Evolutionary conservation across 140 eudicot species (phyloP).

Genomic region (Flaveria floridana): DNA sequence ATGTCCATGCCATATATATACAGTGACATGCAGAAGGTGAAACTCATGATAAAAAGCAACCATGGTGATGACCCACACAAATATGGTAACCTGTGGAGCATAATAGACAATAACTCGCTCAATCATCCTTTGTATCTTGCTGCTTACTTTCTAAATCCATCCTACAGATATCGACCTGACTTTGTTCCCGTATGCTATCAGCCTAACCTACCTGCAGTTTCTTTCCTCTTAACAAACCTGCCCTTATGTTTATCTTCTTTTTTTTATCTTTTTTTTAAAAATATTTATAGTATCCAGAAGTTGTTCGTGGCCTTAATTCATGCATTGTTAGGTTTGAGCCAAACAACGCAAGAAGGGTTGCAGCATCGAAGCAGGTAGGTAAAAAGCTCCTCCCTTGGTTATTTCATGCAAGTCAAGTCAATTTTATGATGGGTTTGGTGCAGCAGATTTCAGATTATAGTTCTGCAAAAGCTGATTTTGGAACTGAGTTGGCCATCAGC

Average conservation of each 20-base stretch:
- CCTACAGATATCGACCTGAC: conserved; percentile 85
- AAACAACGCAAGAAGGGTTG: conserved; percentile 68
- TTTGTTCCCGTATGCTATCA: conserved; percentile 55
- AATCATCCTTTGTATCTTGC: conserved; percentile 90
- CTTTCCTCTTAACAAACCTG: not conserved
- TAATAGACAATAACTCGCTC: conserved; percentile 63
- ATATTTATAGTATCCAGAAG: conserved; percentile 71
- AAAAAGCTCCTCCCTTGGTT: not conserved
- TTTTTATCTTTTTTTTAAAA: not conserved
- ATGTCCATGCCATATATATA: conserved; percentile 82
- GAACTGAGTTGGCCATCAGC: conserved; percentile 91
- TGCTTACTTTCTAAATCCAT: conserved; percentile 88
- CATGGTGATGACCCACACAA: conserved; percentile 82
- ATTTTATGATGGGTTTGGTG: conserved; percentile 17
- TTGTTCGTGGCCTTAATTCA: conserved; percentile 89
- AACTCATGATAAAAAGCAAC: conserved; percentile 67
- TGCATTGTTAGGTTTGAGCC: conserved; percentile 87
- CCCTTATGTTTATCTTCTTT: conserved; percentile 25
- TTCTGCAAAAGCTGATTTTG: conserved; percentile 98
- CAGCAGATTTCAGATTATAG: conserved; percentile 84
- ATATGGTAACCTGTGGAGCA: conserved; percentile 76
- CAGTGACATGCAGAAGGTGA: conserved; percentile 76
- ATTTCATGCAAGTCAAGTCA: conserved; percentile 8
- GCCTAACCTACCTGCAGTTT: not conserved
- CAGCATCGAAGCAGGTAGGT: conserved; percentile 88